Evolutionary conservation across 257 asterid genomes (phyloP).

Genomic region (Orobanche coerulescens): DNA sequence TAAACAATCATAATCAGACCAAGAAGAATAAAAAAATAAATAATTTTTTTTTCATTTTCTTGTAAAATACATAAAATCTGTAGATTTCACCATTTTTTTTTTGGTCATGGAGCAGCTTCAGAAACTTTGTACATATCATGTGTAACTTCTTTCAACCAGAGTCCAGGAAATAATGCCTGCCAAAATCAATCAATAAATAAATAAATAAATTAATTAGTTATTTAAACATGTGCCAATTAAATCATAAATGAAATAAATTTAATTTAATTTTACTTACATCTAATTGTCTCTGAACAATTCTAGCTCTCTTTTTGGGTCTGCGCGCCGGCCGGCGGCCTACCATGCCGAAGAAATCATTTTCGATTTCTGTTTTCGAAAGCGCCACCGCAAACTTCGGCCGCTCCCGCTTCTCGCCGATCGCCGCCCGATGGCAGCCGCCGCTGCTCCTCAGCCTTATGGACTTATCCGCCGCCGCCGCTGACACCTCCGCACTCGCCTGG

Average conservation of each 20-base stretch:
- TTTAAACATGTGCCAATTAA: not conserved
- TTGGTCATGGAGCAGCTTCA: conserved; percentile 23
- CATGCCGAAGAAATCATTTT: conserved; percentile 52
- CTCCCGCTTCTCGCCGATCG: conserved; percentile 19
- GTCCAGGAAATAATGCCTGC: conserved; percentile 34
- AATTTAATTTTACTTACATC: conserved; percentile 44
- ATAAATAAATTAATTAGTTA: not conserved
- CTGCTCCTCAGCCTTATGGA: conserved; percentile 27
- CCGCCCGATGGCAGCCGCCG: conserved; percentile 12
- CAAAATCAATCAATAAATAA: not conserved
- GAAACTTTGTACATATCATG: conserved; percentile 30
- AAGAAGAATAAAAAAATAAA: too few relatives aligned
- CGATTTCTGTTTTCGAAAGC: conserved; percentile 45
- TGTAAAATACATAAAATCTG: conserved; percentile 15
- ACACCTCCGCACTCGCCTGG: conserved; percentile 19
- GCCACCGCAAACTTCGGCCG: conserved; percentile 45
- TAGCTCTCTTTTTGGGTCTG: conserved; percentile 58
- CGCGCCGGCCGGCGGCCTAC: conserved; percentile 56
- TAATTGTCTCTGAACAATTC: conserved; percentile 40
- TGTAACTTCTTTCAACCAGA: conserved; percentile 30
- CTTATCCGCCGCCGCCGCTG: conserved; percentile 19
- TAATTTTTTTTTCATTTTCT: too few relatives aligned
- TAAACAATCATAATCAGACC: conserved; percentile 17
- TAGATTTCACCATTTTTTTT: conserved; percentile 4
- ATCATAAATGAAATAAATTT: not conserved